Conservation (phyloP, 768 basidiomycete genomes). For the Lyophyllum decastes region DNA sequence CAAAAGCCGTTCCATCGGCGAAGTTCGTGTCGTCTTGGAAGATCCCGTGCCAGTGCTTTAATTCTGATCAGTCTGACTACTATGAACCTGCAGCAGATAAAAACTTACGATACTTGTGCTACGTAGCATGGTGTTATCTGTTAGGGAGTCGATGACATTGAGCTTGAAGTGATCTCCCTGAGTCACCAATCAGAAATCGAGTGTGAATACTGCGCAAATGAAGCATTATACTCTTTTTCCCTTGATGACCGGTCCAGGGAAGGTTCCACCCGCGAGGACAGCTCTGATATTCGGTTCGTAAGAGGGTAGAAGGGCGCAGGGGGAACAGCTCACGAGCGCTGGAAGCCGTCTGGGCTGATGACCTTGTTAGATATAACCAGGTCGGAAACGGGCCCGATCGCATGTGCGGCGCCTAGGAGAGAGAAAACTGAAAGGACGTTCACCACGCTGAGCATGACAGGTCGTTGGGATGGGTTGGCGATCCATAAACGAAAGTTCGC, state of each 20-base stretch:
- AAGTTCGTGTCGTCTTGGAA: slow-evolving; percentile 35
- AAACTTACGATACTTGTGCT: slow-evolving; percentile 1
- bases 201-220: neutral
- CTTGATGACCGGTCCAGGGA: slow-evolving; percentile 29
- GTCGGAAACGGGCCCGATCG: slow-evolving; percentile 30
- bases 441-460: neutral
- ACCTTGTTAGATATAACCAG: slow-evolving; percentile 41
- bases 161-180: slow-evolving; percentile 22
- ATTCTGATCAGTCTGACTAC: neutral
- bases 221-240: slow-evolving; percentile 24
- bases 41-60: slow-evolving; percentile 46
- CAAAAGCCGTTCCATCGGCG: slow-evolving; percentile 34
- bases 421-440: neutral
- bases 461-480: neutral
- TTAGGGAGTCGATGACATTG: slow-evolving; percentile 22
- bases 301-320: neutral
- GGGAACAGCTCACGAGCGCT: slow-evolving; percentile 32
- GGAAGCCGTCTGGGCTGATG: slow-evolving; percentile 52
- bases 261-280: slow-evolving; percentile 23
- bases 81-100: neutral
- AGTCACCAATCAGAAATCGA: neutral
- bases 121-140: slow-evolving; percentile 20
- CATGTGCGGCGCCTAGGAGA: slow-evolving; percentile 6
- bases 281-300: slow-evolving; percentile 15
- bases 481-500: neutral